Conservation (phyloP, 352 stramenopile species). For the Pythium aphanidermatum region DNA sequence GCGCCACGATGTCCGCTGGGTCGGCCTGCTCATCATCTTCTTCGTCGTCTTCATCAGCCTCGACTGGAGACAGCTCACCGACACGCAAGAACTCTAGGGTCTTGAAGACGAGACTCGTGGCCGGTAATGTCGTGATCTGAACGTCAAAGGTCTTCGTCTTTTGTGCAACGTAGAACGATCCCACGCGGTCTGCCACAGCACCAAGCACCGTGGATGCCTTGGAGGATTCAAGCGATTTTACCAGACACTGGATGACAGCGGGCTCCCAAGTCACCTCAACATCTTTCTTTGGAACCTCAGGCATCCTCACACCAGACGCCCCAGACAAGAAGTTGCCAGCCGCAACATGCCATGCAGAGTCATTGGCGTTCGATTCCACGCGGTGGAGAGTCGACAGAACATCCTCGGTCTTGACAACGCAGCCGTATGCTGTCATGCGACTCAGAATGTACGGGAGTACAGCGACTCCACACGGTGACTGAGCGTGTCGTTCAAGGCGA, state of each 20-base stretch:
- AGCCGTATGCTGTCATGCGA: neutral
- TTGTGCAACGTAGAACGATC: conserved; percentile 7
- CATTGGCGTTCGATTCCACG: neutral
- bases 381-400: neutral
- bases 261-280: conserved; percentile 5
- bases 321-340: conserved; percentile 5
- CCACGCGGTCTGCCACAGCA: conserved; percentile 4
- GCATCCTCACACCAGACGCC: neutral
- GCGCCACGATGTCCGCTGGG: too few species aligned
- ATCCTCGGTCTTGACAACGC: neutral
- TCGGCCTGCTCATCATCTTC: too few species aligned
- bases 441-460: conserved; percentile 1
- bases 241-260: neutral
- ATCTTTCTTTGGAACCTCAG: neutral
- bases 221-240: neutral
- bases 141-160: conserved; percentile 17
- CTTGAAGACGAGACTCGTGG: conserved; percentile 10
- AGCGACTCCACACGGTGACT: neutral
- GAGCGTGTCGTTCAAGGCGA: neutral
- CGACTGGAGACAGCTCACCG: too few species aligned
- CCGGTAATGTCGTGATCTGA: conserved; percentile 6
- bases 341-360: neutral
- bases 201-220: neutral
- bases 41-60: too few species aligned
- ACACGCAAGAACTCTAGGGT: conserved; percentile 7